Conservation (phyloP, 2,329 filamentous ascomycete species). For the Pochonia chlamydosporia region DNA sequence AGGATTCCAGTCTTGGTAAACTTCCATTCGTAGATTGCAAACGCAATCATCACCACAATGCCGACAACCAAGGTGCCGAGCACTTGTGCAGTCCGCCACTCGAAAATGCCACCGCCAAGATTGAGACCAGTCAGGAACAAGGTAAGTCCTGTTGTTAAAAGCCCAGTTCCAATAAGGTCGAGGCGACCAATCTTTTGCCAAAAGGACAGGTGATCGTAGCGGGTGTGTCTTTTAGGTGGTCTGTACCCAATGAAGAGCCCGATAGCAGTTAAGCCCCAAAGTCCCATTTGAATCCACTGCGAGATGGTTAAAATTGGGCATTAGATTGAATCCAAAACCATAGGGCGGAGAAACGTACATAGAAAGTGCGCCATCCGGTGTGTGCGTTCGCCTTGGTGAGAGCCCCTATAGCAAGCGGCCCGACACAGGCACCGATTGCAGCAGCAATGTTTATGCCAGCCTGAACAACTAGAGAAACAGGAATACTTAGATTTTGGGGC, state of each 20-base stretch:
- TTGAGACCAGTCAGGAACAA: constrained; percentile 2
- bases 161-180: background rate
- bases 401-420: background rate
- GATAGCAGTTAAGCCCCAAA: background rate
- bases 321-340: too few species aligned
- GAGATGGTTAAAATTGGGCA: too few species aligned
- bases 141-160: background rate
- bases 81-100: background rate
- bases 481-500: too few species aligned
- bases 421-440: background rate
- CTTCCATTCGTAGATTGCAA: constrained; percentile 1
- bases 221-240: constrained; percentile 2
- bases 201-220: background rate
- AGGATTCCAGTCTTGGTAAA: constrained; percentile 3
- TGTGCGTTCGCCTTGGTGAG: background rate
- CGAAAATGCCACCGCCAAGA: constrained; percentile 2
- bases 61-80: constrained; percentile 1
- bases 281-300: constrained; percentile 4
- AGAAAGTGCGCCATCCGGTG: background rate
- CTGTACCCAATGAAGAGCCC: constrained; percentile 1
- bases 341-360: too few species aligned
- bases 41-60: background rate
- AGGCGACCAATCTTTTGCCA: background rate
- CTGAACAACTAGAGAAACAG: too few species aligned
- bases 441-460: constrained; percentile 1